Evolutionary conservation across 202 grass and related monocot genomes (phyloP).

Genomic region (Carex arenaria): DNA sequence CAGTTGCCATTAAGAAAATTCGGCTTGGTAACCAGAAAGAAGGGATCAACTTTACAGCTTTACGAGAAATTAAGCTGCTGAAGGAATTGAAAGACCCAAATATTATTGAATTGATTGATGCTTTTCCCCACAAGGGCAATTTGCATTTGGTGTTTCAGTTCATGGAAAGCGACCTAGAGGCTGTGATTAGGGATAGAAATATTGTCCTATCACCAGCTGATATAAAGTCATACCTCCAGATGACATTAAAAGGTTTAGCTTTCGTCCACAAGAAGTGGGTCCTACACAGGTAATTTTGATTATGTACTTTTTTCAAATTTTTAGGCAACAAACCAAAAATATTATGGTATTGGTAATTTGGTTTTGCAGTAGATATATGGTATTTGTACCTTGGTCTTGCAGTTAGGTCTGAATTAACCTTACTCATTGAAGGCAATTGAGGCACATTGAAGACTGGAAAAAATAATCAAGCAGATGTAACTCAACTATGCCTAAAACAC

Average conservation of each 20-base stretch:
- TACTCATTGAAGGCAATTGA: background rate
- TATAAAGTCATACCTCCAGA: slow-evolving; percentile 90
- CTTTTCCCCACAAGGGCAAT: slow-evolving; percentile 87
- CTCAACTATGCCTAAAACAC: background rate
- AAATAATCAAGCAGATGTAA: background rate
- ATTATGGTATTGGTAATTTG: background rate
- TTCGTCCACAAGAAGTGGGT: slow-evolving; percentile 98
- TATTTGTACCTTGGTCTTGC: background rate
- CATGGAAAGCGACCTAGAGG: slow-evolving; percentile 96
- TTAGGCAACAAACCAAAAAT: background rate
- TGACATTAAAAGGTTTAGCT: slow-evolving; percentile 90
- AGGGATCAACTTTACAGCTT: slow-evolving; percentile 93
- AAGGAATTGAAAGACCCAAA: slow-evolving; percentile 94
- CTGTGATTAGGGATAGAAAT: slow-evolving; percentile 85
- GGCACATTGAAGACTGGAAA: background rate
- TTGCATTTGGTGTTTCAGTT: slow-evolving; percentile 97
- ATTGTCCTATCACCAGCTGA: slow-evolving; percentile 85
- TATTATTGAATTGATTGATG: slow-evolving; percentile 93
- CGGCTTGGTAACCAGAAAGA: slow-evolving; percentile 82
- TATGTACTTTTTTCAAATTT: slow-evolving; percentile 21
- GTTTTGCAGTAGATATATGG: background rate
- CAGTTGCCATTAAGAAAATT: slow-evolving; percentile 90
- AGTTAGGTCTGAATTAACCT: background rate
- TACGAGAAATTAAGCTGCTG: slow-evolving; percentile 96
- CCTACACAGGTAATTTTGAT: slow-evolving; percentile 71